Evolutionary conservation across 495 filamentous ascomycete species (phyloP).

Genomic region (Parmelia sp.): DNA sequence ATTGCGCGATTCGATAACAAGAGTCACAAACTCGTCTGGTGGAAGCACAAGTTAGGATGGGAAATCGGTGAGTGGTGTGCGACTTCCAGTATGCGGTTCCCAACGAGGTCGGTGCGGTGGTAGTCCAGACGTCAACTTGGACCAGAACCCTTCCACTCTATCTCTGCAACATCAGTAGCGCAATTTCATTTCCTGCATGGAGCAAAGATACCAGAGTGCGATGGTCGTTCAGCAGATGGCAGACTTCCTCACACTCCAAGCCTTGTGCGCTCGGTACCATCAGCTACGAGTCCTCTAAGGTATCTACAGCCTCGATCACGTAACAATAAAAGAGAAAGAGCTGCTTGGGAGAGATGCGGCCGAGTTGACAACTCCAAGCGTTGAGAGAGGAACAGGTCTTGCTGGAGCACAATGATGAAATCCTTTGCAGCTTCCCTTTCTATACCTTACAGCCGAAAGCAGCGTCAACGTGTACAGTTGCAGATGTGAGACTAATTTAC

Average conservation of each 20-base stretch:
- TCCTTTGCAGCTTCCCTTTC: not conserved
- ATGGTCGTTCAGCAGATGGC: not conserved
- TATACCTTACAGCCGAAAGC: not conserved
- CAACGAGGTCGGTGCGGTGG: not conserved
- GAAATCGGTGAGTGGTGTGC: conserved; percentile 19
- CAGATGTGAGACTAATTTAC: not conserved
- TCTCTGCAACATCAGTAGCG: not conserved
- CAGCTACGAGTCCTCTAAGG: not conserved
- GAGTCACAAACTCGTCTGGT: conserved; percentile 5
- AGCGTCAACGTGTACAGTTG: not conserved
- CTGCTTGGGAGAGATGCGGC: not conserved
- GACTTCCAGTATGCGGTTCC: not conserved
- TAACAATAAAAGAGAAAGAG: not conserved
- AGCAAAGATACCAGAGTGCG: not conserved
- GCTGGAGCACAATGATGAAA: not conserved
- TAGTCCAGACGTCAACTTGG: not conserved
- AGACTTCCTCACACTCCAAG: not conserved
- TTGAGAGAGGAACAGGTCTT: not conserved
- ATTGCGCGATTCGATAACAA: not conserved
- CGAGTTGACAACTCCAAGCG: too few species aligned
- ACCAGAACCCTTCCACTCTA: not conserved
- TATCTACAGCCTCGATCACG: not conserved
- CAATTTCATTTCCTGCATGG: not conserved
- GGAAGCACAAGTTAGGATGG: conserved; percentile 13
- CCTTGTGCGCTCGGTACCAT: not conserved